phyloP scores from a whole-genome alignment of 1,284 basidiomycete species.

The Agroathelia rolfsii region DNA sequence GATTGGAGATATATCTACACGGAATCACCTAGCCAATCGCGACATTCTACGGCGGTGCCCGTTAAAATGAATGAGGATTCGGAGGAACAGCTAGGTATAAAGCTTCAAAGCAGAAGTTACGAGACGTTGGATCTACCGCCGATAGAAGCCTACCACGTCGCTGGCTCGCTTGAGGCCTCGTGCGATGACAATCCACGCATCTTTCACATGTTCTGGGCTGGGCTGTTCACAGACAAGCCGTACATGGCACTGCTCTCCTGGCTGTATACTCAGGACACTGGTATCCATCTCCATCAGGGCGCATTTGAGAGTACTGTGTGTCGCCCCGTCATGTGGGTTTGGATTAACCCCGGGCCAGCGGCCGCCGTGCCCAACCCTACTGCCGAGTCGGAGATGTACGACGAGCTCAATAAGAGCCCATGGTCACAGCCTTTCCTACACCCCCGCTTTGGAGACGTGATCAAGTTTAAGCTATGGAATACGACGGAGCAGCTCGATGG shows the following conservation, averaged over 20 bases:
- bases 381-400: conserved; percentile 49
- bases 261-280: conserved; percentile 69
- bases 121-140: no score
- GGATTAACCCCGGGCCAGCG: conserved; percentile 63
- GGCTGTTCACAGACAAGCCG: conserved; percentile 71
- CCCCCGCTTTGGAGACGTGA: conserved; percentile 52
- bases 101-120: no score
- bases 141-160: no score
- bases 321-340: conserved; percentile 65
- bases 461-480: conserved; percentile 67
- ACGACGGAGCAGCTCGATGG: conserved; percentile 64
- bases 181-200: conserved; percentile 63
- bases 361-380: conserved; percentile 41
- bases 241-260: conserved; percentile 68
- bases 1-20: conserved; percentile 50
- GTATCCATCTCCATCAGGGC: conserved; percentile 39
- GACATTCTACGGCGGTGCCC: no score
- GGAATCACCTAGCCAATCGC: no score
- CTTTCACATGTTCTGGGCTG: conserved; percentile 80
- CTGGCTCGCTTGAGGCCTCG: no score
- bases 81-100: no score
- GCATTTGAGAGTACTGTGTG: conserved; percentile 32
- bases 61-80: no score
- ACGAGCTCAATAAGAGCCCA: conserved; percentile 45
- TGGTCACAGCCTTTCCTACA: conserved; percentile 65